These are phyloP conservation scores for Neurospora discreta DNA, from an alignment of 495 filamentous ascomycete species.

Conservation along the genomic window DNA sequence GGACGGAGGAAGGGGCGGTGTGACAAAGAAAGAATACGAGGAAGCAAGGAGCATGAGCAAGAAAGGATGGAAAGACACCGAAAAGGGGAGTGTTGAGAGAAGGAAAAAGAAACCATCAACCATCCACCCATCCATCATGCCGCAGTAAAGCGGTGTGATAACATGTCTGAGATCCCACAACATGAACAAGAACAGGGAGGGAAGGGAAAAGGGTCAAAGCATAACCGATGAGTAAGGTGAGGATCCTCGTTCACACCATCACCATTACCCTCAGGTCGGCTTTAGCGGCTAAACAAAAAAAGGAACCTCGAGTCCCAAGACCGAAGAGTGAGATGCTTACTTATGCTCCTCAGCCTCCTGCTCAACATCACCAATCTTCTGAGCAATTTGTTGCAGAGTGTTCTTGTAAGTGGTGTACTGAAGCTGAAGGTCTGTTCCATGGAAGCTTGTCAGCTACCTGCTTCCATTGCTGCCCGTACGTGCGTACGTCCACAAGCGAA, in stretches of 20 bases:
- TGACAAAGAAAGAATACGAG: neutral
- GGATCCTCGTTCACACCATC: neutral
- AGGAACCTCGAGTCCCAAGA: neutral
- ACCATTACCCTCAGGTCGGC: neutral
- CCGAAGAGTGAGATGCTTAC: constrained; percentile 40
- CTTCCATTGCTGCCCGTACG: too few species aligned
- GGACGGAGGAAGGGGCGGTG: neutral
- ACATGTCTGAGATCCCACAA: neutral
- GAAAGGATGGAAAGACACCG: neutral
- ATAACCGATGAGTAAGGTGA: neutral
- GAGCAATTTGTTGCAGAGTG: constrained; percentile 80
- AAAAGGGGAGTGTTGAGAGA: neutral
- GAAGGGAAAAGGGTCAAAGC: neutral
- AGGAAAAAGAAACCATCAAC: neutral
- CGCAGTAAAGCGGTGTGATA: neutral
- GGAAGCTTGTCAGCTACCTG: neutral
- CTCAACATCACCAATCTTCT: constrained; percentile 95
- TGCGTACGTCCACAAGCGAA: too few species aligned
- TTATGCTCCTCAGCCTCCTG: constrained; percentile 97
- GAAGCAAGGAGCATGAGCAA: neutral
- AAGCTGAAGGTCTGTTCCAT: constrained; percentile 65
- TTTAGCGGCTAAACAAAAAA: neutral
- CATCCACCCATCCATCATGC: neutral
- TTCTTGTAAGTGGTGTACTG: constrained; percentile 97
- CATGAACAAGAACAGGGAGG: neutral